These are phyloP conservation scores for Globisporangium paddicum DNA, from an alignment of 352 stramenopile species.

Conservation along the genomic window DNA sequence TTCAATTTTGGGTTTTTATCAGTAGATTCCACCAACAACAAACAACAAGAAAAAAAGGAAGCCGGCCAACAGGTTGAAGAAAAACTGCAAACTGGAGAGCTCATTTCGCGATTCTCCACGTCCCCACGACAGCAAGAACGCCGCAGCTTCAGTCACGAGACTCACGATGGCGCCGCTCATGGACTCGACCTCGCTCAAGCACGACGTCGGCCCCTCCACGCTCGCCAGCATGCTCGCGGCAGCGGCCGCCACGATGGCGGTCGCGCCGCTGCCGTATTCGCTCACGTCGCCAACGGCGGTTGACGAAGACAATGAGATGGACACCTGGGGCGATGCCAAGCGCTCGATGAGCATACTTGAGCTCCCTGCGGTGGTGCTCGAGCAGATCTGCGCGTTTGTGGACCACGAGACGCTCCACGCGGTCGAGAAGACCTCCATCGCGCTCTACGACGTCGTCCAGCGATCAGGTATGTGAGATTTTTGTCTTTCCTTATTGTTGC, in stretches of 20 bases:
- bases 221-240: constrained; percentile 9
- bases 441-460: constrained; percentile 29
- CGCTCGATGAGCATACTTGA: constrained; percentile 12
- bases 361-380: constrained; percentile 39
- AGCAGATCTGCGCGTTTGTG: constrained; percentile 49
- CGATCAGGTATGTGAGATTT: constrained; percentile 29
- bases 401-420: constrained; percentile 53
- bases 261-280: constrained; percentile 8
- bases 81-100: neutral
- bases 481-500: neutral
- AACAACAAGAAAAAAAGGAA: neutral
- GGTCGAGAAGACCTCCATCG: constrained; percentile 33
- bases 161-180: constrained; percentile 14
- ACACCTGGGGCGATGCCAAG: neutral
- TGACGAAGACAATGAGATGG: neutral
- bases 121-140: neutral
- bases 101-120: constrained; percentile 8
- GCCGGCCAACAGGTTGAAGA: constrained; percentile 5
- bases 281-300: neutral
- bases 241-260: neutral
- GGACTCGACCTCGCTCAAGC: constrained; percentile 13
- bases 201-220: neutral
- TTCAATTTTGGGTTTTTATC: neutral
- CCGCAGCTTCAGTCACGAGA: neutral
- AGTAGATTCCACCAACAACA: neutral